phyloP scores from a whole-genome alignment of 2,329 filamentous ascomycete species.

The Aplosporella prunicola region DNA sequence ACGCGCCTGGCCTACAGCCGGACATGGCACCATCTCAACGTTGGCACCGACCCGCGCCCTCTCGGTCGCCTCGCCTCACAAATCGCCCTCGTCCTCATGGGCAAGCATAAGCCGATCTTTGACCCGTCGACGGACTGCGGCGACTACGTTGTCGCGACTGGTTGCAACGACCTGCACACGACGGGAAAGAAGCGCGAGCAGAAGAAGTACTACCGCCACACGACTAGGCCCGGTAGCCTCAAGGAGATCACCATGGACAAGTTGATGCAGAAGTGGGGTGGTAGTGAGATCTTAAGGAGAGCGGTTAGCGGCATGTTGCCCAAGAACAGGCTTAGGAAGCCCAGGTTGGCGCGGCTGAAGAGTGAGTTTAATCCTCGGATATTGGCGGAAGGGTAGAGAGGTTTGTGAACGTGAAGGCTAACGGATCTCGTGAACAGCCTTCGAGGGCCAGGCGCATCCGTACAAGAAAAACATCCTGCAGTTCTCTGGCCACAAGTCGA shows the following conservation, averaged over 20 bases:
- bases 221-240: slow-evolving; percentile 77
- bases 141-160: slow-evolving; percentile 93
- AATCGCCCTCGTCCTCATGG: slow-evolving; percentile 85
- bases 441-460: slow-evolving; percentile 85
- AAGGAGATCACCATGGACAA: slow-evolving; percentile 88
- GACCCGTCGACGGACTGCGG: slow-evolving; percentile 97
- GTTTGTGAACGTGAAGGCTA: background rate
- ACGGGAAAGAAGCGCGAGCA: slow-evolving; percentile 89
- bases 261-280: slow-evolving; percentile 89
- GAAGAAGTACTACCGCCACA: slow-evolving; percentile 95
- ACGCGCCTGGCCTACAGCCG: slow-evolving; percentile 94
- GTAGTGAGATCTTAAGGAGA: slow-evolving; percentile 79
- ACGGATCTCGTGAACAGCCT: slow-evolving; percentile 43
- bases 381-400: background rate
- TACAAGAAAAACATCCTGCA: slow-evolving; percentile 81
- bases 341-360: slow-evolving; percentile 80
- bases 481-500: slow-evolving; percentile 48
- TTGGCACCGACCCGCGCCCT: slow-evolving; percentile 58
- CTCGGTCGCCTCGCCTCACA: slow-evolving; percentile 81
- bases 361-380: slow-evolving; percentile 34
- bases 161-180: slow-evolving; percentile 75
- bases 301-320: slow-evolving; percentile 96
- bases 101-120: slow-evolving; percentile 98
- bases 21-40: slow-evolving; percentile 85
- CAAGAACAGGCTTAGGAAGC: slow-evolving; percentile 87